These are phyloP conservation scores for Lavandula angustifolia DNA, from an alignment of 257 asterid species.

Conservation along the genomic window DNA sequence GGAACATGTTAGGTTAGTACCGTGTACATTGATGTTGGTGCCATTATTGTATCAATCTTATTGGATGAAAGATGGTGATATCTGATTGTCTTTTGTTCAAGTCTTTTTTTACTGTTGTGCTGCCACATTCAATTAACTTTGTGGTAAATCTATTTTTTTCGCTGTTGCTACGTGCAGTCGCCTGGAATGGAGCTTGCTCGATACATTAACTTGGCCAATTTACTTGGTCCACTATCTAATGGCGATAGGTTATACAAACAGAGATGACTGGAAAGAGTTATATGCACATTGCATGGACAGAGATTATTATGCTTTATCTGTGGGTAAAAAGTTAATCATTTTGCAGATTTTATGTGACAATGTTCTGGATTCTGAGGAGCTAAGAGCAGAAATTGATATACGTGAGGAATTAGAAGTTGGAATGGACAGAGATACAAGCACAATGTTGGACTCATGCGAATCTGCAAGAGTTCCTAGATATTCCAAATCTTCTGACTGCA, in stretches of 20 bases:
- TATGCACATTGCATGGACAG: constrained; percentile 61
- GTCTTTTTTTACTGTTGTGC: neutral
- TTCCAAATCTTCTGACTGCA: constrained; percentile 57
- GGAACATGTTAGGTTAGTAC: constrained; percentile 11
- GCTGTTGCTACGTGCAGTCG: constrained; percentile 43
- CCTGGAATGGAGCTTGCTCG: constrained; percentile 88
- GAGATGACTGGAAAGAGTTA: constrained; percentile 66
- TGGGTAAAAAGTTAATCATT: constrained; percentile 59
- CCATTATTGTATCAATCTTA: constrained; percentile 16
- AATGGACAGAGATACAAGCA: constrained; percentile 50
- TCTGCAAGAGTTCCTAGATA: constrained; percentile 63
- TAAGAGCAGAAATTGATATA: constrained; percentile 68
- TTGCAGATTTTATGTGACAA: constrained; percentile 82
- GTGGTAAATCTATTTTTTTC: constrained; percentile 22
- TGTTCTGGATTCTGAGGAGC: constrained; percentile 69
- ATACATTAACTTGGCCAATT: constrained; percentile 79
- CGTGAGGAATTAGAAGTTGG: constrained; percentile 77
- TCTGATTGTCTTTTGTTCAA: constrained; percentile 16
- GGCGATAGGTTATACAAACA: constrained; percentile 53
- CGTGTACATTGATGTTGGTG: constrained; percentile 21
- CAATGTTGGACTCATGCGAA: constrained; percentile 40
- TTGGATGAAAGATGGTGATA: neutral
- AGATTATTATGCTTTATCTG: constrained; percentile 69
- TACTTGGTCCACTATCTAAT: constrained; percentile 65
- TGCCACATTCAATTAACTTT: constrained; percentile 5